phyloP scores from a whole-genome alignment of 208 protist genomes.

The Leishmania guyanensis region DNA sequence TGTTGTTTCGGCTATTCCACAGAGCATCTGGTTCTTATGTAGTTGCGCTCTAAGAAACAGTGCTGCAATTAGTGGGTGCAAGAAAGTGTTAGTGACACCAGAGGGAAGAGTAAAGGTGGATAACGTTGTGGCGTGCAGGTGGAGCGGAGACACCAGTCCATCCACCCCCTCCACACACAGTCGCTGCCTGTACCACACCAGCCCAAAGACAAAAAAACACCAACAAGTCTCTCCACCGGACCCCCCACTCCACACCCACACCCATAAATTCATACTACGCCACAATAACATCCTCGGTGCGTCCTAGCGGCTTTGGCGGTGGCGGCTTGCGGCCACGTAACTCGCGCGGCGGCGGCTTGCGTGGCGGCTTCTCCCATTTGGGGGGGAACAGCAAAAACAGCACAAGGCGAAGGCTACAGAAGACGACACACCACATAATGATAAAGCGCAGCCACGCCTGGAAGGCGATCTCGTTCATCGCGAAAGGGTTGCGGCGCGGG shows the following conservation, averaged over 20 bases:
- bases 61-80: neutral
- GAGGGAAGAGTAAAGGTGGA: neutral
- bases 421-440: conserved; percentile 81
- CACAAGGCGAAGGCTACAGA: conserved; percentile 59
- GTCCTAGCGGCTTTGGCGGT: conserved; percentile 69
- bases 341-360: conserved; percentile 72
- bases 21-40: too few species aligned
- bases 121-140: neutral
- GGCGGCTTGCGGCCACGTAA: conserved; percentile 36
- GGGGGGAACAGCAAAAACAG: conserved; percentile 87
- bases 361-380: conserved; percentile 65
- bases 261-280: conserved; percentile 15
- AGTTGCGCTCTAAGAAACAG: neutral
- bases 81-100: neutral
- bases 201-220: neutral
- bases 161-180: neutral
- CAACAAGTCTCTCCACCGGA: neutral
- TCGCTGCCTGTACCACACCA: neutral
- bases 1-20: neutral
- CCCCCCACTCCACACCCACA: neutral
- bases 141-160: neutral
- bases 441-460: conserved; percentile 91
- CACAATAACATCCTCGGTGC: conserved; percentile 29
- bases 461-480: conserved; percentile 77
- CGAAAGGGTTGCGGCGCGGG: conserved; percentile 78